A percentile compares a stretch with the other conserved stretches of the same genome.
These are phyloP conservation scores for Aspergillus proliferans DNA, from an alignment of 2,329 filamentous ascomycete genomes.

Conservation along the genomic window DNA sequence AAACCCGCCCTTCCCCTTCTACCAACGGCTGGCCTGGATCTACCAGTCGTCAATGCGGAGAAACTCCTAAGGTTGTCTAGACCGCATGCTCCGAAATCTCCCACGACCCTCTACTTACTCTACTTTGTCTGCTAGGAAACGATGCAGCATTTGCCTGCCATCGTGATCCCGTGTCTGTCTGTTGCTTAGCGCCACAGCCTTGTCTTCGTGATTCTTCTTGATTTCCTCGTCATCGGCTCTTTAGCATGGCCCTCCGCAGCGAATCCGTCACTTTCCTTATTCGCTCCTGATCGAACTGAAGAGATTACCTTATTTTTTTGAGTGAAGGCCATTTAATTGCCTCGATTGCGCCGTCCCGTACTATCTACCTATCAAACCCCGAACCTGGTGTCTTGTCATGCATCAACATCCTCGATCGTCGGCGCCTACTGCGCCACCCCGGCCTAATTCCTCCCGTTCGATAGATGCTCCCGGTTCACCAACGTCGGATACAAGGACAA, in stretches of 20 bases:
- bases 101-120: conserved; percentile 19
- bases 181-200: conserved; percentile 10
- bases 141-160: conserved; percentile 17
- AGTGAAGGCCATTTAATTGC: neutral
- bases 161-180: conserved; percentile 10
- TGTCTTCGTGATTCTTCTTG: conserved; percentile 2
- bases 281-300: conserved; percentile 25
- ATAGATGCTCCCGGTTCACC: conserved; percentile 60
- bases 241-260: conserved; percentile 37
- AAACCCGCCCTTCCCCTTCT: conserved; percentile 7
- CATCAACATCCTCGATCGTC: conserved; percentile 82
- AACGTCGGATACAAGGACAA: conserved; percentile 46
- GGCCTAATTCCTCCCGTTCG: conserved; percentile 64
- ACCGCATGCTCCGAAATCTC: conserved; percentile 19
- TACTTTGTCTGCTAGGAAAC: conserved; percentile 15
- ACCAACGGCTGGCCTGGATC: conserved; percentile 15
- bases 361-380: neutral
- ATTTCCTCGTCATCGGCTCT: conserved; percentile 4
- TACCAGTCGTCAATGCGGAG: conserved; percentile 30
- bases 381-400: conserved; percentile 51
- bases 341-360: neutral
- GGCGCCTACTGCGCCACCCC: conserved; percentile 65
- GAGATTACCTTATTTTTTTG: conserved; percentile 4
- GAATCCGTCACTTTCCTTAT: conserved; percentile 24
- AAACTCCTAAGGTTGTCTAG: conserved; percentile 30